Conservation (phyloP, 2,329 filamentous ascomycete genomes). For the Claviceps pazoutovae region DNA sequence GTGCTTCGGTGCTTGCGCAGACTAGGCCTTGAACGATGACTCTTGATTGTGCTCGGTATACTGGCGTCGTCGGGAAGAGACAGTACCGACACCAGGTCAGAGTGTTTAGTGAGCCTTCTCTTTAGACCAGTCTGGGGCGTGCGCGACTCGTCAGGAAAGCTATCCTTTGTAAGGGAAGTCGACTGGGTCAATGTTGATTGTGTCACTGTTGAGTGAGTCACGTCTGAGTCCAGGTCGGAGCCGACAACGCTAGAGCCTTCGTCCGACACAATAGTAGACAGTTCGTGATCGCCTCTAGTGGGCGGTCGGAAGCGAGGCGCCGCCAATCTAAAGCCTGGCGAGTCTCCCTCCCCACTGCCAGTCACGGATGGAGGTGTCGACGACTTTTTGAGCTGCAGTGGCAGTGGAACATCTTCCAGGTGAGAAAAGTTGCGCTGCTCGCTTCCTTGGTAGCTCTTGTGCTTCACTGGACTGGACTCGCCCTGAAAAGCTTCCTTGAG, state of each 20-base stretch:
- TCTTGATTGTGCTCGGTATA: slow-evolving; percentile 47
- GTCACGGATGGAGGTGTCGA: not conserved
- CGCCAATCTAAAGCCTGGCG: slow-evolving; percentile 13
- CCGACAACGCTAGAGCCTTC: slow-evolving; percentile 30
- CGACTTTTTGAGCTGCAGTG: slow-evolving; percentile 1
- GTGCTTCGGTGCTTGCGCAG: slow-evolving; percentile 59
- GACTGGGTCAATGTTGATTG: slow-evolving; percentile 41
- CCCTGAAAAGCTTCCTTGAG: slow-evolving; percentile 49
- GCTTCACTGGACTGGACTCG: slow-evolving; percentile 38
- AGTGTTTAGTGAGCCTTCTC: slow-evolving; percentile 75
- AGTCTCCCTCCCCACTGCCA: not conserved
- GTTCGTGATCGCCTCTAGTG: slow-evolving; percentile 38
- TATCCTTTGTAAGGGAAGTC: slow-evolving; percentile 33
- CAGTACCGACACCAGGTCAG: slow-evolving; percentile 84
- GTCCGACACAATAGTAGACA: slow-evolving; percentile 45
- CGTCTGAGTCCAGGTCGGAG: slow-evolving; percentile 36
- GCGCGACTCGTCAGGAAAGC: slow-evolving; percentile 11
- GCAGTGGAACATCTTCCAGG: slow-evolving; percentile 12
- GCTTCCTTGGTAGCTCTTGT: slow-evolving; percentile 34
- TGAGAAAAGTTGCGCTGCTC: slow-evolving; percentile 24
- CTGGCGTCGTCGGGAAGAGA: slow-evolving; percentile 51
- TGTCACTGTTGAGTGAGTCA: slow-evolving; percentile 36
- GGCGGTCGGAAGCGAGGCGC: slow-evolving; percentile 29
- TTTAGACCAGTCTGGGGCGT: slow-evolving; percentile 43
- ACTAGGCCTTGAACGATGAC: slow-evolving; percentile 63